phyloP scores from a whole-genome alignment of 2,329 filamentous ascomycete genomes.

The Sporothrix schenckii region DNA sequence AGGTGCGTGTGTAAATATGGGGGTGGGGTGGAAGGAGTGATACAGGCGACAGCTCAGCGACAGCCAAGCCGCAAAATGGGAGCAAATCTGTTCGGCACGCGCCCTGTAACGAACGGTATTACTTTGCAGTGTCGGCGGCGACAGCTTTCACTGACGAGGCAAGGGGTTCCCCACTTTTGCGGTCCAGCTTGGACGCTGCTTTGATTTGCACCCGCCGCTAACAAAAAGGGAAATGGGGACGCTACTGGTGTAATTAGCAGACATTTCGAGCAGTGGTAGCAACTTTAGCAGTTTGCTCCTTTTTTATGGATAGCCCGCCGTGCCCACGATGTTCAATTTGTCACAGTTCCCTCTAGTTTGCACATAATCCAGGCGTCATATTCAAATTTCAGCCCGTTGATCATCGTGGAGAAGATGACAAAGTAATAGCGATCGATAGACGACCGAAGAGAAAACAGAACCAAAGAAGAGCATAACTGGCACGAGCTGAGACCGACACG shows the following conservation, averaged over 20 bases:
- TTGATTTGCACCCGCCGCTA: conserved; percentile 30
- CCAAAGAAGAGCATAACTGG: neutral
- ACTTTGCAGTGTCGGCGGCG: neutral
- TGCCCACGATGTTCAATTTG: too few species aligned
- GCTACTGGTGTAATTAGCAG: conserved; percentile 22
- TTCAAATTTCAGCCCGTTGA: conserved; percentile 7
- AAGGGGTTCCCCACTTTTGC: conserved; percentile 26
- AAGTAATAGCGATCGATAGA: neutral
- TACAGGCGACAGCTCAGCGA: neutral
- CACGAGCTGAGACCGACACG: conserved; percentile 8
- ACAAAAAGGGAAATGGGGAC: conserved; percentile 24
- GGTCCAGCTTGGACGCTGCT: conserved; percentile 20
- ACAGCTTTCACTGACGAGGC: neutral
- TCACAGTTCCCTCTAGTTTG: too few species aligned
- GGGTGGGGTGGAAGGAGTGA: conserved; percentile 21
- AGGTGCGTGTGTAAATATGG: conserved; percentile 19
- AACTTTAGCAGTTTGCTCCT: neutral
- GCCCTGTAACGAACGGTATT: neutral
- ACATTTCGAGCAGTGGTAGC: neutral
- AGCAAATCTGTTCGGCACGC: too few species aligned
- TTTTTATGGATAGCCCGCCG: neutral
- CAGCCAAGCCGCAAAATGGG: neutral
- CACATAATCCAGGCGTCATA: neutral
- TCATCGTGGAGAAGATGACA: neutral
- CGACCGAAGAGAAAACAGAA: neutral